Evolutionary conservation across 768 basidiomycete genomes (phyloP), one percentile per base, ranked within the genome.

Genomic region (Rhodotorula toruloides): DNA sequence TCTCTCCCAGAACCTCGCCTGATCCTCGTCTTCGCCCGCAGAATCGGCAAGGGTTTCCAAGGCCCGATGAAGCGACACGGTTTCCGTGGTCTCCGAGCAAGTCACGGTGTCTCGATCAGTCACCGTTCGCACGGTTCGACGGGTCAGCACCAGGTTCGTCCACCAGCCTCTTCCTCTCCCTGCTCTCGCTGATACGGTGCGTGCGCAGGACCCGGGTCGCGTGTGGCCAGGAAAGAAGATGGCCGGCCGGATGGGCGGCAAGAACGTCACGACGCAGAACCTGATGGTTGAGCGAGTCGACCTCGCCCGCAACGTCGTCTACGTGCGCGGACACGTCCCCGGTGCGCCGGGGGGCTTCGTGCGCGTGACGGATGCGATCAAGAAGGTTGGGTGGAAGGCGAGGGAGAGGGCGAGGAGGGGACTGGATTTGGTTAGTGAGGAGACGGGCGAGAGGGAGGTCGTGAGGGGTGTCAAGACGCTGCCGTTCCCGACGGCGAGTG

Each of bases 201-300:
- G 58, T 22, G 67, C 21, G 13, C 61, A 98, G 92, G 92, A 96
- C 74, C 94, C 96, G 32, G 96, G 96, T 53, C 86, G 96, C 74
- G 83, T 97, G 10, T 91, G 89, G 80, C 96, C 96, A 7, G 96
- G 96, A 43, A 96, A 92, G 81, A 98, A 97, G 81, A 97, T 96
- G 94, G 86, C 94, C 16, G 96, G 96, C 40, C 87, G 86, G 31
- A 86, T 97, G 82, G 96, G 96, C 55, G 87, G 86, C 61, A 82
- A 84, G 68, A 86, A 86, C 46, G 83, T 84, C 14, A 98, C 94
- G 13, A 82, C 83, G 21, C 91, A 94, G 75, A 98, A 97, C 76
- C 85, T 98, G 32, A 78, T 86, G 1, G 90, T 98, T 48, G 83
- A 92, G 61, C 88, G 91, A 29, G 83, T 99, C 65, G 96, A 99